phyloP scores from a whole-genome alignment of 768 basidiomycete genomes.

The Tephrocybe rancida region DNA sequence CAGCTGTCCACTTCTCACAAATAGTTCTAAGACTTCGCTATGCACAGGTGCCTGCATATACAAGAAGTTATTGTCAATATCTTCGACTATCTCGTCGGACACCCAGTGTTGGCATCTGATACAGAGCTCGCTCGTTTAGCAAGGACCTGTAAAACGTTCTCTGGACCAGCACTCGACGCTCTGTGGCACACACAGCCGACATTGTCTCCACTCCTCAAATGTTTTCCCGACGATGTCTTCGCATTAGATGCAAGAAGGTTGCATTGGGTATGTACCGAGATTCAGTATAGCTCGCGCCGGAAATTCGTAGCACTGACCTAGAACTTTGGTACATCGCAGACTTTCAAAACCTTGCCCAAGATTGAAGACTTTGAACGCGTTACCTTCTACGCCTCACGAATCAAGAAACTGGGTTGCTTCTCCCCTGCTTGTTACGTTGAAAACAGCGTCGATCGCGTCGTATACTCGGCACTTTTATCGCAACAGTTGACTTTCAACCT shows the following conservation, averaged over 20 bases:
- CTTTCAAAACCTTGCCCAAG: not conserved
- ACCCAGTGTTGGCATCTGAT: not conserved
- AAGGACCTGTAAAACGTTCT: conserved; percentile 16
- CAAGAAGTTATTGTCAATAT: conserved; percentile 15
- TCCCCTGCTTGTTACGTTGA: not conserved
- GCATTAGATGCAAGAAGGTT: not conserved
- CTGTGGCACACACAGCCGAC: conserved; percentile 16
- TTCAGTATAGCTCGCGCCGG: no score
- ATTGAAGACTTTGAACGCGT: conserved; percentile 9
- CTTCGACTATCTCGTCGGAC: not conserved
- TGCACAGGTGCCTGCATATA: conserved; percentile 10
- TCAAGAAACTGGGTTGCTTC: conserved; percentile 1
- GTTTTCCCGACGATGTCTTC: conserved; percentile 3
- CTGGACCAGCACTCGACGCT: conserved; percentile 16
- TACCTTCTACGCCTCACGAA: conserved; percentile 4
- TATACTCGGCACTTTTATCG: not conserved
- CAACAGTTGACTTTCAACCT: not conserved
- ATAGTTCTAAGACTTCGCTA: not conserved
- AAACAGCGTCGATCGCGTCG: not conserved
- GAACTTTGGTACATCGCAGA: not conserved
- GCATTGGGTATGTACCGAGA: not conserved
- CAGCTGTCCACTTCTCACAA: no score
- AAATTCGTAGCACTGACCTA: no score
- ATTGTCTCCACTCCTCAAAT: conserved; percentile 3
- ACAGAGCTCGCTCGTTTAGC: conserved; percentile 12